Evolutionary conservation across 2,329 filamentous ascomycete genomes (phyloP), one percentile per base, ranked within the genome.

Genomic region (Calonectria honghensis): DNA sequence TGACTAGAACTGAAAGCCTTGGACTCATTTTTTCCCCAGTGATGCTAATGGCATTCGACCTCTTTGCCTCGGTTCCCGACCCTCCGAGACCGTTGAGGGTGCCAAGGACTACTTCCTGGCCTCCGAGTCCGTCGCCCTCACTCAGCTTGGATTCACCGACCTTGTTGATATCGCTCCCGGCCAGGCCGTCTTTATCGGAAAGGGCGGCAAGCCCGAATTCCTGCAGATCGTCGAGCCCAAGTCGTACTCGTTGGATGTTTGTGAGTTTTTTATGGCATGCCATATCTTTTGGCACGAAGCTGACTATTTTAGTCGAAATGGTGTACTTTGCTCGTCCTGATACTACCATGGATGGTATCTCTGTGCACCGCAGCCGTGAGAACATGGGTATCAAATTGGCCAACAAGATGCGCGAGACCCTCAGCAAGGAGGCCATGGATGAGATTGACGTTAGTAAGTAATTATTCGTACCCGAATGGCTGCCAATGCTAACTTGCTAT

Each of bases 261-360:
- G 24, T 16, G 61, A 59, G 31, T 57, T 35, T 57, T 35, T 10
- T 6, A 11, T 37, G 41, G 20, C 24, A 4, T 13, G 7, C 37
- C 27, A 61, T 2, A 7, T 7, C 11, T 41, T 31, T 50, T 54
- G 16, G 18, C 20, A 35, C 10, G 16, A 14, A 9, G 16, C 20
- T 35, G 16, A 57, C 18, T 16, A 31, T 64, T 16, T 80, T 24
- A 48, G 45, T 80, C 45, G 79, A 80, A 41, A 74, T 70, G 77
- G 94, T 98, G 73, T 98, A 98, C 86, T 96, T 98, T 80, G 93
- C 95, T 18, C 90, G 96, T 2, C 95, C 95, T 0, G 96, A 98
- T 84, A 93, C 92, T 0, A 89, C 93, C 79, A 96, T 98, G 72
- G 96, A 98, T 81, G 95, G 95, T 24, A 97, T 98, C 77, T 95